A percentile compares a stretch with the other conserved stretches of the same genome.
Evolutionary conservation across 2,329 filamentous ascomycete genomes (phyloP).

Genomic region (Polytolypa hystricis): DNA sequence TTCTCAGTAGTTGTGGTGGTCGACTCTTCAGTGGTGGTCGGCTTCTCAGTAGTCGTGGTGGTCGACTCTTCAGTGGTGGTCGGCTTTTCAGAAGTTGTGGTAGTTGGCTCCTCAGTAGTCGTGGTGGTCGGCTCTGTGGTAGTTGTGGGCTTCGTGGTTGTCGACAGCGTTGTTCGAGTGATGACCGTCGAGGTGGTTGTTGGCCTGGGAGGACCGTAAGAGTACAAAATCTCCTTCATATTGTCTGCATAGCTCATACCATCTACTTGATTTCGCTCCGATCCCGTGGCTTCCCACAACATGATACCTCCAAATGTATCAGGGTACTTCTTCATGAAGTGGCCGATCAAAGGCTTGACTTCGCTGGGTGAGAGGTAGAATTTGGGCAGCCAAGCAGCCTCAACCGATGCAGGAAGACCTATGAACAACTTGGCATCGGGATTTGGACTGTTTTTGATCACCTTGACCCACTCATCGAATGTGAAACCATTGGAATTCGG

Average conservation of each 20-base stretch:
- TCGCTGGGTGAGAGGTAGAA: slow-evolving; percentile 40
- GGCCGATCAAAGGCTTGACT: slow-evolving; percentile 34
- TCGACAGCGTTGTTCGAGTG: slow-evolving; percentile 8
- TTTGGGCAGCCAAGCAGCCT: slow-evolving; percentile 17
- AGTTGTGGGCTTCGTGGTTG: slow-evolving; percentile 7
- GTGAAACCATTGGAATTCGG: slow-evolving; percentile 29
- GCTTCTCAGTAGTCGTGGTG: slow-evolving; percentile 1
- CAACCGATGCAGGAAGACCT: slow-evolving; percentile 35
- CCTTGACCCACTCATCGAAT: slow-evolving; percentile 36
- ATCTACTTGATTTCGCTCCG: slow-evolving; percentile 11
- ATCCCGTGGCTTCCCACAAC: slow-evolving; percentile 25
- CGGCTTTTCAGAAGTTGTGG: slow-evolving; percentile 9
- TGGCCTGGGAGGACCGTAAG: slow-evolving; percentile 13
- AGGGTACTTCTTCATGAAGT: slow-evolving; percentile 30
- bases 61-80: slow-evolving; percentile 6
- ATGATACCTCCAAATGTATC: slow-evolving; percentile 47
- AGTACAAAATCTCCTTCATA: slow-evolving; percentile 11
- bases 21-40: not conserved
- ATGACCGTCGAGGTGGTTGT: slow-evolving; percentile 13
- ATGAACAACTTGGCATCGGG: slow-evolving; percentile 43
- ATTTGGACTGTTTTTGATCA: slow-evolving; percentile 26
- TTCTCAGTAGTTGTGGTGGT: not conserved
- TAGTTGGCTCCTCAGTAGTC: slow-evolving; percentile 4
- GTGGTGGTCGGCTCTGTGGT: slow-evolving; percentile 5
- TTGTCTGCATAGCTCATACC: slow-evolving; percentile 12